Base-by-base conservation (phyloP, 108 stramenopile genomes). In the Discostella pseudostelligera region DNA sequence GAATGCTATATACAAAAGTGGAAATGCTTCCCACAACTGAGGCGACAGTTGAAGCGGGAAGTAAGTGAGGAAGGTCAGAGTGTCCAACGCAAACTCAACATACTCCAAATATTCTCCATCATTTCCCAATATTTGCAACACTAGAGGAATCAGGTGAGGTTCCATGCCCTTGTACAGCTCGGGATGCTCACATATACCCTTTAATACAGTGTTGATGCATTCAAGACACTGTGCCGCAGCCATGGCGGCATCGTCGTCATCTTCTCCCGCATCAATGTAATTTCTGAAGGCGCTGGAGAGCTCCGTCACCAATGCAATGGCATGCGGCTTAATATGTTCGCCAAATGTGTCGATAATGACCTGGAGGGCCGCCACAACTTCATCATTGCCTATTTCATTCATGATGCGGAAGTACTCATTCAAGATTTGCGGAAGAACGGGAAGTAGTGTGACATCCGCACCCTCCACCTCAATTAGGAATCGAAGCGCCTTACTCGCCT, bases 331-430 rank as follows among this genome's bases (percentile, higher is more conserved):
- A 54, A 98, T 96, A 78, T 94, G 92, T 39, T 95, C 95, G 11
- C 95, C 94, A 78, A 92, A 98, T 51, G 85, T 87, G 46, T 96
- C 95, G 56, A 98, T 83, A 39, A 98, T 88, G 8, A 92, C 89
- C 62, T 97, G 92, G 45, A 98, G 80, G 7, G 96, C 95, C 37
- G 87, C 81, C 2, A 97, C 93, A 21, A 97, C 97, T 76, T 94
- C 90, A 62, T 98, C 97, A 51, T 94, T 94, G 17, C 95, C 96
- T 65, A 97, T 96, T 75, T 96, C 96, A 59, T 90, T 90, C 96
- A 98, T 97, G 73, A 98, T 97, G 49, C 95, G 81, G 86, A 98
- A 98, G 70, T 96, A 98, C 70, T 96, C 93, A 42, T 88, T 93
- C 74, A 98, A 79, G 37, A 98, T 78, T 43, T 94, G 88, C 39